Evolutionary conservation across 768 basidiomycete genomes (phyloP).

Genomic region (Lactifluus volemus): DNA sequence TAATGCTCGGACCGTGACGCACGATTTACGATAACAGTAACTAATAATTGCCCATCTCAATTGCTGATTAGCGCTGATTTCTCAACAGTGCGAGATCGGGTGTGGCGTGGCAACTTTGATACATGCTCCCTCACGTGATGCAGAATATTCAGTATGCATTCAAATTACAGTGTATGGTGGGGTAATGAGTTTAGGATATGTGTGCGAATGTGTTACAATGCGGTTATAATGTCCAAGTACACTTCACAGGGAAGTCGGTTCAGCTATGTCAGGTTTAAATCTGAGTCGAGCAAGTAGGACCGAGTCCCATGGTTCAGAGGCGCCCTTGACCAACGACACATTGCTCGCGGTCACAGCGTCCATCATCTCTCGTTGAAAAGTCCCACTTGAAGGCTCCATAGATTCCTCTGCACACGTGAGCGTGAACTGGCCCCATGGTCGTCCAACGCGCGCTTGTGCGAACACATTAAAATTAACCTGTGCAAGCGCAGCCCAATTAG

Average conservation of each 20-base stretch:
- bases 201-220: background rate
- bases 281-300: conserved; percentile 55
- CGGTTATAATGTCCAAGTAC: background rate
- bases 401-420: conserved; percentile 34
- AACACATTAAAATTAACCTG: conserved; percentile 68
- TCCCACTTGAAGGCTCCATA: conserved; percentile 29
- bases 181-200: background rate
- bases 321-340: conserved; percentile 36
- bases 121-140: too few relatives aligned
- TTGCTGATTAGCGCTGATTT: too few relatives aligned
- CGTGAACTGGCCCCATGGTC: conserved; percentile 70
- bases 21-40: background rate
- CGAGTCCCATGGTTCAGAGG: conserved; percentile 38
- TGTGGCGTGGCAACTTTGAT: too few relatives aligned
- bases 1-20: background rate
- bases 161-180: too few relatives aligned
- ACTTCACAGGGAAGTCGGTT: conserved; percentile 43
- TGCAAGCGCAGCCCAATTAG: conserved; percentile 5
- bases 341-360: conserved; percentile 34
- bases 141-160: too few relatives aligned
- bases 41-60: background rate
- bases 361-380: conserved; percentile 36
- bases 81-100: background rate
- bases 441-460: conserved; percentile 37
- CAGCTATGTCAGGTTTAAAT: conserved; percentile 52